Evolutionary conservation across 2,329 filamentous ascomycete species (phyloP), one percentile per base, ranked within the genome.

Genomic region (Spiromastix sp.): DNA sequence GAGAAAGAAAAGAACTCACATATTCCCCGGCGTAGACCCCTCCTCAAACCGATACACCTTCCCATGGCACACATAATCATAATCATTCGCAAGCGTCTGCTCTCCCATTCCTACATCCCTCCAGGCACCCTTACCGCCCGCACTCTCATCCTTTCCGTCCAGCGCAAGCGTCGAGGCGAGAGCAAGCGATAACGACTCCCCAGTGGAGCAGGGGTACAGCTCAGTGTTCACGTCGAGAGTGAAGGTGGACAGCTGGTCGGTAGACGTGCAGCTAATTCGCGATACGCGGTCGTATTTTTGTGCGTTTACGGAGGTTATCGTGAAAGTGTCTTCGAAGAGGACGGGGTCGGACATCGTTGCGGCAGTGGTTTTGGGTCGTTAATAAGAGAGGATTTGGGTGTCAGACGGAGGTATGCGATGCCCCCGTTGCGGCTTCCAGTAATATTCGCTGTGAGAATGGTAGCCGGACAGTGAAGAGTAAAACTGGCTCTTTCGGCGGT

Each of bases 241-340:
- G 67, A 96, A 79, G 44, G 76, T 71, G 19, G 82, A 84, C 44
- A 76, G 70, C 49, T 73, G 74, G 63, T 93, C 85, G 47, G 73
- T 70, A 16, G 81, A 89, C 34, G 73, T 82, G 55, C 77, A 86
- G 37, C 69, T 76, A 55, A 96, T 76, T 48, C 91, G 89, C 37
- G 85, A 82, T 17, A 95, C 89, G 45, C 89, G 85, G 66, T 96
- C 91, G 64, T 98, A 98, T 66, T 95, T 94, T 53, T 79, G 74
- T 53, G 79, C 73, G 66, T 94, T 83, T 58, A 85, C 68, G 37
- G 74, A 65, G 48, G 77, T 89, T 51, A 96, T 72, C 42, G 74
- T 82, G 72, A 96, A 95, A 52, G 76, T 80, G 56, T 93, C 86
- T 64, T 95, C 86, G 66, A 93, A 93, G 61, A 96, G 83, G 53